Base-by-base conservation (phyloP, 2,329 filamentous ascomycete genomes). In the Penicillium hordei region DNA sequence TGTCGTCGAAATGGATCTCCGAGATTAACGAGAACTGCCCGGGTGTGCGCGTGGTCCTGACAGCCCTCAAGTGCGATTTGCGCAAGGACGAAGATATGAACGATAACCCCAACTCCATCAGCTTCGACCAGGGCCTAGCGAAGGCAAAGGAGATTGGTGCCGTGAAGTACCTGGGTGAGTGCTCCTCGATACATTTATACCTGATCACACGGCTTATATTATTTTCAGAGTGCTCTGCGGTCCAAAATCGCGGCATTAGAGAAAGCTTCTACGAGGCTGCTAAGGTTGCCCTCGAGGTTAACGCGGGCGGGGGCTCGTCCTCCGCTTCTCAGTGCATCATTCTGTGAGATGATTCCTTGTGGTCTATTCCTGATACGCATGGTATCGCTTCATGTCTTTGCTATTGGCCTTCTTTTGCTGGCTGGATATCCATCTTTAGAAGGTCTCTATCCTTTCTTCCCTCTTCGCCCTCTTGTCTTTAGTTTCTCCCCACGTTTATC, bases 11-110 rank as follows among this genome's bases (percentile, higher is more conserved):
- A 79, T 99, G 94, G 94, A 91, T 97, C 5, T 89, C 91, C 61
- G 94, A 99, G 78, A 99, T 99, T 65, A 90, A 93, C 62, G 94
- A 99, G 78, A 97, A 99, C 79, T 97, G 94, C 78, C 91, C 92
- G 1, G 91, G 89, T 58, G 94, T 97, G 63, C 96, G 95, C 76
- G 86, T 99, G 45, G 94, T 99, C 19, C 83, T 99, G 8, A 93
- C 97, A 5, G 94, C 94, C 25, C 84, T 99, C 66, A 99, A 99
- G 80, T 99, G 94, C 79, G 94, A 99, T 78, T 79, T 99, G 70
- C 86, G 94, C 65, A 93, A 97, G 78, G 84, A 86, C 54, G 89
- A 91, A 21, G 83, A 83, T 23, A 81, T 85, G 46, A 89, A 91
- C 7, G 89, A 91, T 7, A 87, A 86, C 46, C 76, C 73, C n/a